A percentile compares a stretch with the other conserved stretches of the same genome.
Conservation (phyloP, 352 stramenopile genomes). For the Phytophthora citricola region DNA sequence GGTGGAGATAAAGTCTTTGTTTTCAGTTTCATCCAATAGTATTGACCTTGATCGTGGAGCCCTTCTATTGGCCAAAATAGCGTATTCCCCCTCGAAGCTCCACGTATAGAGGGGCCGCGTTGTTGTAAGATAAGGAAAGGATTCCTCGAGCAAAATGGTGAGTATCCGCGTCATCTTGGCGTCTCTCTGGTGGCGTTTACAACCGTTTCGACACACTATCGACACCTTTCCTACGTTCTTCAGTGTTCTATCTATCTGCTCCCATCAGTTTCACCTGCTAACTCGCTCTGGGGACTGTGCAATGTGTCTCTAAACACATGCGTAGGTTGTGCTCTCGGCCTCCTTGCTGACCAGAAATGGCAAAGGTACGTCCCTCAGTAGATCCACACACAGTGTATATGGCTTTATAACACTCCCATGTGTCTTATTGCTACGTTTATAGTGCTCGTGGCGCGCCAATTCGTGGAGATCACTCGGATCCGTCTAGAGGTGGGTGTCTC, state of each 20-base stretch:
- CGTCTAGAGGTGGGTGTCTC: constrained; percentile 90
- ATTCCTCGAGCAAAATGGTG: constrained; percentile 41
- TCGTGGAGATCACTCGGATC: constrained; percentile 99
- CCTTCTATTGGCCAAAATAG: constrained; percentile 28
- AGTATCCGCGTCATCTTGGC: constrained; percentile 6
- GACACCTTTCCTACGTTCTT: background rate
- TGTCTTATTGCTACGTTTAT: constrained; percentile 20
- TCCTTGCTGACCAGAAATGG: constrained; percentile 95
- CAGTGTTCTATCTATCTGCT: constrained; percentile 4
- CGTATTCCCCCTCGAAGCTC: constrained; percentile 23
- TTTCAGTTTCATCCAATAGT: constrained; percentile 17
- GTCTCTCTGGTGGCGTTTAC: background rate
- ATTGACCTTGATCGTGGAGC: background rate
- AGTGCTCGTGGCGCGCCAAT: constrained; percentile 97
- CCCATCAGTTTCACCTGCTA: constrained; percentile 5
- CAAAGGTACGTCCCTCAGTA: constrained; percentile 77
- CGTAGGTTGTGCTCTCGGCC: constrained; percentile 95
- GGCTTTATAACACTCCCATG: constrained; percentile 4
- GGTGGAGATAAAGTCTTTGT: constrained; percentile 3
- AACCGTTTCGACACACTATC: background rate
- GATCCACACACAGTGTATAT: too few relatives aligned
- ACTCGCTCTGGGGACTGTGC: constrained; percentile 23
- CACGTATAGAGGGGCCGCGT: constrained; percentile 39
- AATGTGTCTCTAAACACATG: constrained; percentile 12
- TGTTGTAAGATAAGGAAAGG: constrained; percentile 39